Base-by-base conservation (phyloP, 495 filamentous ascomycete genomes). In the Penicillium soppii region DNA sequence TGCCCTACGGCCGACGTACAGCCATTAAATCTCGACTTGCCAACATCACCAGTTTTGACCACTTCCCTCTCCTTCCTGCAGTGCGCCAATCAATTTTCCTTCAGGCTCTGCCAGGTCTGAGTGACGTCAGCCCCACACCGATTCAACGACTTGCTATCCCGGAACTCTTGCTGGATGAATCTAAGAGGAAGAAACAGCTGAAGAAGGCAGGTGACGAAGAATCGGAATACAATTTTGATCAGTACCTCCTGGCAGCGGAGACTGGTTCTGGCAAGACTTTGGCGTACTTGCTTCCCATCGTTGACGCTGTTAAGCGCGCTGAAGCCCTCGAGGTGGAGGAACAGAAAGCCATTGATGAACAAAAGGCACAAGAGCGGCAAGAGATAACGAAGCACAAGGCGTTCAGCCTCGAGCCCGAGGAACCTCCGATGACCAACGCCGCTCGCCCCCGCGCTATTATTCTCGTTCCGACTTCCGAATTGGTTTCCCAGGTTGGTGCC, bases 261-360 rank as follows among this genome's bases (percentile, higher is more conserved):
- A 98, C 94, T 2, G 94, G 94, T 8, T 97, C 94, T 2, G 94
- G 94, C 46, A 98, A 98, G 71, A 98, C 94, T 1, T 73, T 98
- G 53, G 88, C 94, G 22, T 98, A 98, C 61, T 69, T 96, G 20
- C 62, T 96, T 16, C 95, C 94, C 1, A 71, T 83, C 15, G 70
- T 97, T 29, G 82, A 98, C 72, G 84, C 87, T 17, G 66, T 97
- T 52, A 97, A 97, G 73, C 74, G 80, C 19, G 82, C 82, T 13
- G 94, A 97, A 63, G 72, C 74, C 1, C 66, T 73, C 5, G 88
- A 92, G 40, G 66, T 70, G 8, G 75, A 82, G 22, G 70, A 78
- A 2, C 68, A 77, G 41, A 73, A 74, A 2, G 80, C 78, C 39
- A 64, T 78, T 33, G 72, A 79, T 47, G 77, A 77, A 54, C 57